These are phyloP conservation scores for Penicillium brasilianum DNA, from an alignment of 2,329 filamentous ascomycete genomes.

Conservation along the genomic window DNA sequence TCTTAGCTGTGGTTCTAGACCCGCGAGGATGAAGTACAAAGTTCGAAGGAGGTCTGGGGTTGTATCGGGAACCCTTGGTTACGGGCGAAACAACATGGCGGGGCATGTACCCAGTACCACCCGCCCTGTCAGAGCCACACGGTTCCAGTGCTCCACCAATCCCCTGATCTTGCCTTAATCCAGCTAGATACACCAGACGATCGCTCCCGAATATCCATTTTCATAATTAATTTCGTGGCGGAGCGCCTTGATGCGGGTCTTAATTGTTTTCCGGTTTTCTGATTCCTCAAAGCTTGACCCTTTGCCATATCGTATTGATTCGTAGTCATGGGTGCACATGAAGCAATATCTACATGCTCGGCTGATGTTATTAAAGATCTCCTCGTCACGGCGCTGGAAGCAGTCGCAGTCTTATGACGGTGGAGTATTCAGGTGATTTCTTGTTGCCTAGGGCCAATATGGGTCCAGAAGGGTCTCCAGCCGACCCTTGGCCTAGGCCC, in stretches of 20 bases:
- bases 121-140: not conserved
- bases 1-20: conserved; percentile 9
- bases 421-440: not conserved
- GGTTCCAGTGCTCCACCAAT: not conserved
- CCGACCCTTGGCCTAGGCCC: not conserved
- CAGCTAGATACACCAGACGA: not conserved
- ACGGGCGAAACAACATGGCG: not conserved
- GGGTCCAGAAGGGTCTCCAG: not conserved
- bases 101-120: conserved; percentile 4
- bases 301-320: not conserved
- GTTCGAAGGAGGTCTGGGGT: not conserved
- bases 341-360: not conserved
- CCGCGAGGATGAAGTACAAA: not conserved
- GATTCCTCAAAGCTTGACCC: not conserved
- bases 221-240: conserved; percentile 2
- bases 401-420: not conserved
- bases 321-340: not conserved
- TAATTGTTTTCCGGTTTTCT: not conserved
- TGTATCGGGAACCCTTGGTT: not conserved
- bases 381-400: not conserved
- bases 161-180: conserved; percentile 7
- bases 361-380: not conserved
- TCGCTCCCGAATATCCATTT: not conserved
- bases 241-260: conserved; percentile 6
- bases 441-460: not conserved